Conservation (phyloP, 306 rosid species). For the Quercus aquifolioides region DNA sequence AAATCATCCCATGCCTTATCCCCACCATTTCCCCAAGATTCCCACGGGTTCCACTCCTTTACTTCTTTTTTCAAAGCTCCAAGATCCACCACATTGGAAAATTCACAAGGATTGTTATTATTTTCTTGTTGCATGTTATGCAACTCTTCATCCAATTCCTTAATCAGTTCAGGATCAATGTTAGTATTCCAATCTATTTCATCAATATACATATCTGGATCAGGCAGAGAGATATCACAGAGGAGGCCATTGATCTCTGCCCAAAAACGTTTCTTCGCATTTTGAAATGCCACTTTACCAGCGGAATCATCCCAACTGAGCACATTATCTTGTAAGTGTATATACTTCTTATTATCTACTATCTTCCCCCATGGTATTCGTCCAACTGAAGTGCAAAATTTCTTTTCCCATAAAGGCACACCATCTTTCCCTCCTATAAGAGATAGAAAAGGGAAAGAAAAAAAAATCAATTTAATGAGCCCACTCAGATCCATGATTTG, state of each 20-base stretch:
- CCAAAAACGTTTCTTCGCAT: slow-evolving; percentile 67
- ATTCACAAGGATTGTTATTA: not conserved
- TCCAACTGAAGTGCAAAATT: slow-evolving; percentile 56
- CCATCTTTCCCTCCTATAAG: slow-evolving; percentile 53
- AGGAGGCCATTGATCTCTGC: slow-evolving; percentile 45
- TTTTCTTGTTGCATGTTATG: slow-evolving; percentile 15
- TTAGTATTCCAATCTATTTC: slow-evolving; percentile 69
- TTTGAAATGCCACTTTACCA: slow-evolving; percentile 74
- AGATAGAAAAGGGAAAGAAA: not conserved
- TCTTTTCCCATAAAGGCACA: slow-evolving; percentile 86
- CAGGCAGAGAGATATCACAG: slow-evolving; percentile 43
- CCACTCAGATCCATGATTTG: not conserved
- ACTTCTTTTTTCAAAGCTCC: no score
- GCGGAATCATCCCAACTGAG: slow-evolving; percentile 71
- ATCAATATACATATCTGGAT: slow-evolving; percentile 55
- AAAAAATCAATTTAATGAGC: not conserved
- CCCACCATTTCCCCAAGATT: no score
- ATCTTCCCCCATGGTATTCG: slow-evolving; percentile 78
- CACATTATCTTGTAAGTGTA: slow-evolving; percentile 43
- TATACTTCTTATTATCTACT: slow-evolving; percentile 45
- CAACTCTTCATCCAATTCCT: slow-evolving; percentile 50
- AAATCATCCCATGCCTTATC: no score
- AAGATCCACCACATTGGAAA: no score
- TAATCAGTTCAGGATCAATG: slow-evolving; percentile 55
- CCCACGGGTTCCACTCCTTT: no score